Base-by-base conservation (phyloP, 2,329 filamentous ascomycete species). In the Tolypocladium ophioglossoides region DNA sequence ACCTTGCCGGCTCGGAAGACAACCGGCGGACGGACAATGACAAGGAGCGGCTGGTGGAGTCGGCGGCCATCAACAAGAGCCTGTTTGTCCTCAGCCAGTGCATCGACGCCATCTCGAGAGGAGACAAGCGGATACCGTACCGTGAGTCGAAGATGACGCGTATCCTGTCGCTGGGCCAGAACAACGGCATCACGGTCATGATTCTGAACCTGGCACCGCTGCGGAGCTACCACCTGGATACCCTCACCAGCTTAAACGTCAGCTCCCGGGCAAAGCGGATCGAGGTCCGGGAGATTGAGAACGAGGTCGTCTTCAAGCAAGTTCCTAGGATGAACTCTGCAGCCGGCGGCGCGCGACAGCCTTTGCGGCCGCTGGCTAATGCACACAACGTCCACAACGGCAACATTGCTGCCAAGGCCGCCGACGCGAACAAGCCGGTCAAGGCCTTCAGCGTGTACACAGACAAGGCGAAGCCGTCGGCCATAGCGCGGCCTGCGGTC, bases 101-200 rank as follows among this genome's bases (percentile, higher is more conserved):
- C 63, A 92, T 97, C 52, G 92, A 97, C 67, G 92, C 92, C 54
- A 97, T 97, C 66, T 88, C 87, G 1, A 76, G 82, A 27, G 82
- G 82, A 35, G 83, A 86, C 66, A 81, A 78, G 62, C 83, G 92
- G 37, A 92, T 97, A 64, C 92, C 94, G 0, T 97, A 95, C 68
- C 81, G 92, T 54, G 92, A 96, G 68, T 94, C 88, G 53, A 96
- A 97, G 75, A 96, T 97, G 92, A 97, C 94, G 1, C 82, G 92
- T 49, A 96, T 97, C 54, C 72, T 97, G 30, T 92, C 88, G 0
- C 73, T 97, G 10, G 92, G 92, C 3, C 92, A 96, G 72, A 96
- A 97, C 72, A 90, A 95, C 59, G 92, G 94, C 51, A 83, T 96
- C 61, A 96, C 91, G 0, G 82, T 97, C 65, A 97, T 97, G 94